Conservation (phyloP, 2,329 filamentous ascomycete genomes). For the Aplosporella prunicola region DNA sequence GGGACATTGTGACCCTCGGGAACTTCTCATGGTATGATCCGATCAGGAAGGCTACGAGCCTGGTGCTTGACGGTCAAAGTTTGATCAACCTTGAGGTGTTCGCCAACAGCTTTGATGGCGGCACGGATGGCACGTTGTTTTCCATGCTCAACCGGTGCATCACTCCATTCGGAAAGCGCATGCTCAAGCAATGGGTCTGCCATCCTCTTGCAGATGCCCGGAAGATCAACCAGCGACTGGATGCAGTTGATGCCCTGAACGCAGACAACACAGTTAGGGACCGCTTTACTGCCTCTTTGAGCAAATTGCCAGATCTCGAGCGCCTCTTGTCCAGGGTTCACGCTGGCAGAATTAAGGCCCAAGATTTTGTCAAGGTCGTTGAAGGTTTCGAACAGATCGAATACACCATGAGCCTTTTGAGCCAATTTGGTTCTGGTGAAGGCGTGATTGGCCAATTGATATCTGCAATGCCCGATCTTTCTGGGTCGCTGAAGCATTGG, state of each 20-base stretch:
- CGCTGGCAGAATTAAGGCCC: constrained; percentile 76
- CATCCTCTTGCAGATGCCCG: constrained; percentile 80
- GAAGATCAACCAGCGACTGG: constrained; percentile 86
- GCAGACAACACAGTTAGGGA: constrained; percentile 72
- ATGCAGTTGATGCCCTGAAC: constrained; percentile 89
- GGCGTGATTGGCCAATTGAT: constrained; percentile 80
- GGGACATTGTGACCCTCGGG: constrained; percentile 74
- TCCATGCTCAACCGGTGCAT: constrained; percentile 85
- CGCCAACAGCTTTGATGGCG: constrained; percentile 81
- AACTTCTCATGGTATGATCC: constrained; percentile 91
- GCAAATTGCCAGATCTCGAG: constrained; percentile 89
- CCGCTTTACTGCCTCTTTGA: constrained; percentile 78
- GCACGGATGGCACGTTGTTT: constrained; percentile 79
- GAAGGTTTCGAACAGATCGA: constrained; percentile 98
- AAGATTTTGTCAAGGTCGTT: constrained; percentile 87
- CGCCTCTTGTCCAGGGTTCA: constrained; percentile 90
- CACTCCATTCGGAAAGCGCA: constrained; percentile 91
- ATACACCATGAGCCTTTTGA: constrained; percentile 76
- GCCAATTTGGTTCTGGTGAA: constrained; percentile 63
- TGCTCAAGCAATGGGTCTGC: constrained; percentile 95
- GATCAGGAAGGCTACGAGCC: constrained; percentile 78
- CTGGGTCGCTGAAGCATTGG: constrained; percentile 69
- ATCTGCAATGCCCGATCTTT: constrained; percentile 74
- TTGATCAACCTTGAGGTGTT: constrained; percentile 98
- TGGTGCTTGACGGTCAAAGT: constrained; percentile 91